Percentiles rank a stretch among this genome's conserved stretches.
Evolutionary conservation across 352 stramenopile genomes (phyloP).

Genomic region (Globisporangium iwayamae): DNA sequence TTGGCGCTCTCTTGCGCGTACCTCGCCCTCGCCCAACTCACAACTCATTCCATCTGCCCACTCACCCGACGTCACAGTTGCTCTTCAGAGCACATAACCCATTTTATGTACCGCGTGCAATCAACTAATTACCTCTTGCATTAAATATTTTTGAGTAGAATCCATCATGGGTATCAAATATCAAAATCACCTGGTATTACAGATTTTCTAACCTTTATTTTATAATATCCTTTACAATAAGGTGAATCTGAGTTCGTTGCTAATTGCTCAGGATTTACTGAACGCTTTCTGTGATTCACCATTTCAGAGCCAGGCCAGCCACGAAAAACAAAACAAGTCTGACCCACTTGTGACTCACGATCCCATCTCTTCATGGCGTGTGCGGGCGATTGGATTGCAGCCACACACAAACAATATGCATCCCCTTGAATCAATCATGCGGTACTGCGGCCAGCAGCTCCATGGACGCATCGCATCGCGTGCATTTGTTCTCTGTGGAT

Average conservation of each 20-base stretch:
- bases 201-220: not conserved
- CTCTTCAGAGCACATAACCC: not conserved
- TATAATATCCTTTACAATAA: not conserved
- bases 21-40: not conserved
- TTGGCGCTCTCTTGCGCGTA: not conserved
- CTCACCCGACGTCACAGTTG: slow-evolving; percentile 6
- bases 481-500: not conserved
- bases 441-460: too few species aligned
- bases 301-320: not conserved
- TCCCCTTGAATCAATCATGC: too few species aligned
- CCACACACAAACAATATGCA: not conserved
- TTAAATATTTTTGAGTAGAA: not conserved
- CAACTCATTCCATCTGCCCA: slow-evolving; percentile 2
- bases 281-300: not conserved
- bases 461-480: too few species aligned
- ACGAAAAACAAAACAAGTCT: not conserved
- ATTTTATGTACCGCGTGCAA: too few species aligned
- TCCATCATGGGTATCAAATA: not conserved
- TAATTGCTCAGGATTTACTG: not conserved
- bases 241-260: too few species aligned
- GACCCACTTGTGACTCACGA: too few species aligned
- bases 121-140: not conserved
- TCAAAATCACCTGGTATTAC: too few species aligned
- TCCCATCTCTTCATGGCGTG: not conserved
- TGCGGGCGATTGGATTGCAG: too few species aligned